Percentiles rank a stretch among this genome's conserved stretches.
These are phyloP conservation scores for Debaryomyces udenii DNA, from an alignment of 1,139 yeast species.

Conservation along the genomic window DNA sequence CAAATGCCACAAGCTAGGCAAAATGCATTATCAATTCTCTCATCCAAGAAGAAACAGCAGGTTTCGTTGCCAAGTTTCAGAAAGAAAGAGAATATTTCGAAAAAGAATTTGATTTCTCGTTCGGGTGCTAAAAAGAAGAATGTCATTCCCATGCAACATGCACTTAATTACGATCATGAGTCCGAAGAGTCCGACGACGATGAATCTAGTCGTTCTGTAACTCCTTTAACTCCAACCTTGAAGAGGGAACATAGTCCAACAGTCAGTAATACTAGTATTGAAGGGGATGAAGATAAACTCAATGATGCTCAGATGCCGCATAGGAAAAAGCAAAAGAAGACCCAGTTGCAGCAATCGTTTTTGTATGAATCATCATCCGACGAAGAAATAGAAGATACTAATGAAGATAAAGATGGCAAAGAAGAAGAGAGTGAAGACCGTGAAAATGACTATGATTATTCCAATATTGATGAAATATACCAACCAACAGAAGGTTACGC, in stretches of 20 bases:
- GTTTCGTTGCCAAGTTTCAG: conserved; percentile 51
- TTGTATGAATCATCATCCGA: conserved; percentile 37
- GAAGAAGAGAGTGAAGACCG: conserved; percentile 12
- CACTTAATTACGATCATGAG: conserved; percentile 57
- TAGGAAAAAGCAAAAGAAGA: conserved; percentile 25
- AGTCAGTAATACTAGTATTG: conserved; percentile 36
- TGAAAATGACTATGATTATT: conserved; percentile 24
- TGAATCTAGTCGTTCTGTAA: conserved; percentile 45
- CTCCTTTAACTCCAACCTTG: conserved; percentile 35
- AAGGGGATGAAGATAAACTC: conserved; percentile 31
- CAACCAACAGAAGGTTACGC: conserved; percentile 51
- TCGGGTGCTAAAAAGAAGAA: conserved; percentile 24
- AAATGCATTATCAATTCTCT: conserved; percentile 33
- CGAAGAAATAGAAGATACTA: conserved; percentile 28
- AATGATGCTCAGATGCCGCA: conserved; percentile 14
- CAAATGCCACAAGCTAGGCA: conserved; percentile 10
- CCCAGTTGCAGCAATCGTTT: conserved; percentile 24
- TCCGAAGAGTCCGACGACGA: conserved; percentile 51
- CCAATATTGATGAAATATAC: conserved; percentile 39
- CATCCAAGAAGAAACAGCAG: conserved; percentile 27
- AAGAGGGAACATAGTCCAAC: conserved; percentile 32
- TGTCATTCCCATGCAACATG: conserved; percentile 71
- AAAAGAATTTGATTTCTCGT: conserved; percentile 11
- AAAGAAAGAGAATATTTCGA: conserved; percentile 35
- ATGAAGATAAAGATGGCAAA: conserved; percentile 11